Percentiles rank a stretch among this genome's conserved stretches.
Evolutionary conservation across 1,139 yeast genomes (phyloP).

Genomic region (Candida labiduridarum): DNA sequence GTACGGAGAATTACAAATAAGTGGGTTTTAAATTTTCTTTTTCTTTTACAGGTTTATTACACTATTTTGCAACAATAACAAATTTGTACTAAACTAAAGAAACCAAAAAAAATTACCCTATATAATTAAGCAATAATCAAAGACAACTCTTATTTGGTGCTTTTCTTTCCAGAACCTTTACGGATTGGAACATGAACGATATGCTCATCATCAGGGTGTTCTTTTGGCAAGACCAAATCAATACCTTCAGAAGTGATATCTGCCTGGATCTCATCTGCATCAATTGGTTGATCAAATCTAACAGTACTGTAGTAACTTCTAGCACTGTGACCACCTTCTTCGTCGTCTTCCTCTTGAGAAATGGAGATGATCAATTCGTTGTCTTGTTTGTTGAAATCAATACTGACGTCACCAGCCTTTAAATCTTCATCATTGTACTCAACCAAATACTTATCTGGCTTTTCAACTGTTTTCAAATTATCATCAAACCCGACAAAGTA

Average conservation of each 20-base stretch:
- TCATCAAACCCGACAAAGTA: constrained; percentile 21
- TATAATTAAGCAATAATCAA: background rate
- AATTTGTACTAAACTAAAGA: background rate
- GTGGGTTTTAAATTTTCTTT: background rate
- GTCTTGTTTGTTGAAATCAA: constrained; percentile 26
- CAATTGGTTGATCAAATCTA: constrained; percentile 27
- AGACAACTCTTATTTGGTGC: background rate
- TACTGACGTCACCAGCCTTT: constrained; percentile 24
- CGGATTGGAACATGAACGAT: constrained; percentile 19
- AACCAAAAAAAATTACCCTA: background rate
- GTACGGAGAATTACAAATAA: background rate
- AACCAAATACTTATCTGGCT: constrained; percentile 26
- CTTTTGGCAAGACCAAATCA: constrained; percentile 27
- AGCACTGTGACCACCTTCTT: constrained; percentile 18
- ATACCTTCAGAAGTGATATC: constrained; percentile 23
- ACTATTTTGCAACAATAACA: constrained; percentile 2
- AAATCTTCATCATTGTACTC: constrained; percentile 23
- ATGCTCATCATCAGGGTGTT: constrained; percentile 23
- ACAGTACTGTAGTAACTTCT: constrained; percentile 24
- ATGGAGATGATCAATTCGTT: constrained; percentile 26
- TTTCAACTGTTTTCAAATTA: constrained; percentile 26
- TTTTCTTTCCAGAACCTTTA: background rate
- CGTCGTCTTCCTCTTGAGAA: constrained; percentile 19
- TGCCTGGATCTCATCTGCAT: constrained; percentile 24
- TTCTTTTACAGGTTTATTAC: background rate